Percentiles rank a stretch among this genome's conserved stretches.
These are phyloP conservation scores for Nicotiana paniculata DNA, from an alignment of 257 asterid genomes.

Conservation along the genomic window DNA sequence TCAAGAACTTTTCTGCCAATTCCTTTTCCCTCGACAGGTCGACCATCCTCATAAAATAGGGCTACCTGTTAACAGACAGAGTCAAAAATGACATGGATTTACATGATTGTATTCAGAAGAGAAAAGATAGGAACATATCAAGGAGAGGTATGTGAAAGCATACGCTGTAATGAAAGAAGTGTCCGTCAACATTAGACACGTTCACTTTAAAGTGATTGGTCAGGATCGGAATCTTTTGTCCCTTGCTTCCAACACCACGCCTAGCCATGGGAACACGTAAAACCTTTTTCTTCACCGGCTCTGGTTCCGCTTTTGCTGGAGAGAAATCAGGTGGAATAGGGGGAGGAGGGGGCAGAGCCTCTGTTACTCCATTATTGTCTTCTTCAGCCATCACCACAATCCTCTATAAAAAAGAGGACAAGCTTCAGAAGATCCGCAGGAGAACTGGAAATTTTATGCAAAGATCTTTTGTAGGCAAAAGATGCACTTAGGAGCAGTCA, in stretches of 20 bases:
- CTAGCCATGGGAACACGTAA: slow-evolving; percentile 72
- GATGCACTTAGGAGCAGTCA: neutral
- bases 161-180: slow-evolving; percentile 91
- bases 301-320: slow-evolving; percentile 44
- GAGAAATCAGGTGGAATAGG: slow-evolving; percentile 64
- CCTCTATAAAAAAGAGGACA: neutral
- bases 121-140: neutral
- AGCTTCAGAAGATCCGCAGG: neutral
- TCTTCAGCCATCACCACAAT: slow-evolving; percentile 16
- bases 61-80: slow-evolving; percentile 54
- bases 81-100: neutral
- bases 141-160: slow-evolving; percentile 12
- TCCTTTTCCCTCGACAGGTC: slow-evolving; percentile 91
- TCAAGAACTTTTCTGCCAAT: slow-evolving; percentile 85
- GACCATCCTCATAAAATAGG: slow-evolving; percentile 81
- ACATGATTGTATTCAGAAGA: neutral
- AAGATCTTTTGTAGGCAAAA: neutral
- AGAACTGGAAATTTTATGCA: neutral
- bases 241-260: slow-evolving; percentile 66
- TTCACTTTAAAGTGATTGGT: slow-evolving; percentile 88
- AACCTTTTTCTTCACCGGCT: slow-evolving; percentile 43
- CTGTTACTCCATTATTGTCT: slow-evolving; percentile 40
- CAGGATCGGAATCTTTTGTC: slow-evolving; percentile 58
- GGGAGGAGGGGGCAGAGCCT: slow-evolving; percentile 79
- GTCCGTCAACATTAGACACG: slow-evolving; percentile 55